Evolutionary conservation across 768 basidiomycete species (phyloP).

Genomic region (Kwoniella pini): DNA sequence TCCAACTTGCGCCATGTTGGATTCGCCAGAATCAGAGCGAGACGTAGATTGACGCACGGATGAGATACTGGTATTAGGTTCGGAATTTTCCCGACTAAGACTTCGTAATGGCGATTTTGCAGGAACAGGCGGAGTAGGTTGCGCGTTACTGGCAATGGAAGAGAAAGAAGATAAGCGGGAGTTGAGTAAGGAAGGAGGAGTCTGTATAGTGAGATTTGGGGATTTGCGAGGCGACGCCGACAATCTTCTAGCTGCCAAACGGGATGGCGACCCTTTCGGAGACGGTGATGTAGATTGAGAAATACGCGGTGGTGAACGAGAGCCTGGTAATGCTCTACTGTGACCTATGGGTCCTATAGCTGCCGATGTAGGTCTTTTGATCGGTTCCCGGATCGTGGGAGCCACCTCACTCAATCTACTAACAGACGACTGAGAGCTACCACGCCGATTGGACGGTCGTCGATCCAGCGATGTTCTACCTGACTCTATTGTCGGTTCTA

Average conservation of each 20-base stretch:
- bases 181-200: constrained; percentile 10
- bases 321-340: background rate
- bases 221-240: constrained; percentile 16
- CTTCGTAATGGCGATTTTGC: constrained; percentile 37
- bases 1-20: constrained; percentile 10
- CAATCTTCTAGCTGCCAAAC: background rate
- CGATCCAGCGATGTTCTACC: background rate
- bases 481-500: background rate
- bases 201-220: constrained; percentile 19
- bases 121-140: constrained; percentile 44
- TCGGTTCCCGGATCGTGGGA: background rate
- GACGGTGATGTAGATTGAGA: background rate
- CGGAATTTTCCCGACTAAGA: constrained; percentile 24
- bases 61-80: background rate
- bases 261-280: constrained; percentile 2
- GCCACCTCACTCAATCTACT: constrained; percentile 5
- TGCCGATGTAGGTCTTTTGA: background rate
- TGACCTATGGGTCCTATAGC: background rate
- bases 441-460: background rate
- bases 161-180: constrained; percentile 20
- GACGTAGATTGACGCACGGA: constrained; percentile 2
- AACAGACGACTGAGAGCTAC: constrained; percentile 14
- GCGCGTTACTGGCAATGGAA: constrained; percentile 1
- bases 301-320: background rate
- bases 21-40: constrained; percentile 19